Evolutionary conservation across 2,329 filamentous ascomycete species (phyloP).

Genomic region (Paradendryphiella salina): DNA sequence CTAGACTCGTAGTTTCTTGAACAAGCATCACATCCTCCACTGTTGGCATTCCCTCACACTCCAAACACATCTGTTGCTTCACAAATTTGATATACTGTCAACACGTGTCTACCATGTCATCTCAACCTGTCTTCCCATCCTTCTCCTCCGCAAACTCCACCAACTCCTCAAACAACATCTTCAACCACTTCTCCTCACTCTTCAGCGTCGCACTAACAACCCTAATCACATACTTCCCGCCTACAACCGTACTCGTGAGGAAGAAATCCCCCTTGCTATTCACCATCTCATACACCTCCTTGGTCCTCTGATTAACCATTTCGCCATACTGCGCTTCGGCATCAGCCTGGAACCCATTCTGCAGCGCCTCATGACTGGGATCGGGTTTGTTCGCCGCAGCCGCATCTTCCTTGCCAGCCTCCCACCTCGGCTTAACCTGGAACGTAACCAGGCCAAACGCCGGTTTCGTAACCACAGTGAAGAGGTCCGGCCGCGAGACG

Average conservation of each 20-base stretch:
- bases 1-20: constrained; percentile 17
- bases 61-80: no score
- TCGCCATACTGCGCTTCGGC: constrained; percentile 51
- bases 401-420: not conserved
- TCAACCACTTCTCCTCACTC: constrained; percentile 72
- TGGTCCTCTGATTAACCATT: constrained; percentile 68
- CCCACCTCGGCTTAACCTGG: constrained; percentile 51
- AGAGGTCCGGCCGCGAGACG: constrained; percentile 65
- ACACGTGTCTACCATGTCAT: no score
- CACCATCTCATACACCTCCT: constrained; percentile 73
- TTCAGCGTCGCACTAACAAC: constrained; percentile 73
- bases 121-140: not conserved
- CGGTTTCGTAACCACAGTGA: constrained; percentile 73
- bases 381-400: constrained; percentile 22
- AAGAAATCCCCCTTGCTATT: constrained; percentile 78
- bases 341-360: constrained; percentile 41
- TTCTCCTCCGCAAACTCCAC: constrained; percentile 59
- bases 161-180: constrained; percentile 73
- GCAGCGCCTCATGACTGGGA: constrained; percentile 37
- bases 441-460: constrained; percentile 82
- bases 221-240: constrained; percentile 75
- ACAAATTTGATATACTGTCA: no score
- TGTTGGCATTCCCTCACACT: not conserved
- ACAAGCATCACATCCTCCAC: not conserved
- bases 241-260: constrained; percentile 75